Percentiles rank a stretch among this genome's conserved stretches.
These are phyloP conservation scores for Dactylis glomerata DNA, from an alignment of 176 grass and related monocot genomes.

Conservation along the genomic window DNA sequence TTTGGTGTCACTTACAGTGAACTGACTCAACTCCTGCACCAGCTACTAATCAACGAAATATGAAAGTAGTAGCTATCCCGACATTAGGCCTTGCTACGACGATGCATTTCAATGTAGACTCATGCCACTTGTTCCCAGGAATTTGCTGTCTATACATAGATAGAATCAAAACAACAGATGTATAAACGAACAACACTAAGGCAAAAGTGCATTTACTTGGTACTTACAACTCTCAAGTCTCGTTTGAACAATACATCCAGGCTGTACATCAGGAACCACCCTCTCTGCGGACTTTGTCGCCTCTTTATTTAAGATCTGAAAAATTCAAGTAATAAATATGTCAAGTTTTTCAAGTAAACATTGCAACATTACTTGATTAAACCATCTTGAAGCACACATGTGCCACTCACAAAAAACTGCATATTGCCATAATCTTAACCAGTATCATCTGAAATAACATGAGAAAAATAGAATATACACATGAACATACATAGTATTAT, in stretches of 20 bases:
- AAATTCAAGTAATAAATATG: not conserved
- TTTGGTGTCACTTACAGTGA: slow-evolving; percentile 64
- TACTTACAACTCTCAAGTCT: slow-evolving; percentile 77
- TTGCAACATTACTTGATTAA: not conserved
- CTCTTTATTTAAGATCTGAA: slow-evolving; percentile 84
- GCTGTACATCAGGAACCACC: slow-evolving; percentile 64
- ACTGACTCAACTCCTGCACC: slow-evolving; percentile 72
- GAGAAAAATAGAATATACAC: too few species aligned
- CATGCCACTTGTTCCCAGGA: slow-evolving; percentile 78
- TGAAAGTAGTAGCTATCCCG: slow-evolving; percentile 81
- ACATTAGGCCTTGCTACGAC: slow-evolving; percentile 82
- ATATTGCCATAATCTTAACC: too few species aligned
- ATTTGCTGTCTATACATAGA: slow-evolving; percentile 55
- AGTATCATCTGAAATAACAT: too few species aligned
- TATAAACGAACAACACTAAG: not conserved
- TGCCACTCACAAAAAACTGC: too few species aligned
- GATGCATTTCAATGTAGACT: slow-evolving; percentile 71
- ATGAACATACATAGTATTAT: too few species aligned
- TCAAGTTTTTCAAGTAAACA: not conserved
- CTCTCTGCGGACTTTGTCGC: slow-evolving; percentile 52
- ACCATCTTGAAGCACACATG: too few species aligned
- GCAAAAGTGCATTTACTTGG: not conserved
- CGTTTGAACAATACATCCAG: slow-evolving; percentile 80
- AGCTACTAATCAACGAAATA: slow-evolving; percentile 71
- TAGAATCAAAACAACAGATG: not conserved